Conservation (phyloP, 2,329 filamentous ascomycete species). For the Tolypocladium sp. region DNA sequence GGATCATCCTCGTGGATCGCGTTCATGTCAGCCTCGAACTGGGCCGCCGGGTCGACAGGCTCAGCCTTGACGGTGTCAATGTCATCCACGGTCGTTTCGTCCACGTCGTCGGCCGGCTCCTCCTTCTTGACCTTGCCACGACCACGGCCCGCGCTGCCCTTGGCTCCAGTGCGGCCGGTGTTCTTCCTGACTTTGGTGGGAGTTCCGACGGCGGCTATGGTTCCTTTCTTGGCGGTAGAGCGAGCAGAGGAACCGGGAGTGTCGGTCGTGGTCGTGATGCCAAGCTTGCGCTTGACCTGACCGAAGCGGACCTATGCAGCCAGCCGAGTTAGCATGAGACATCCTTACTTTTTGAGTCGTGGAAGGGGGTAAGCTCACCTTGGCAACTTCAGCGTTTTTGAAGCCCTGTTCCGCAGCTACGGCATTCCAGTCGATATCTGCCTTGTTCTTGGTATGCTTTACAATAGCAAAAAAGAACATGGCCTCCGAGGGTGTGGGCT, state of each 20-base stretch:
- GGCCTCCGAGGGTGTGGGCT: slow-evolving; percentile 30
- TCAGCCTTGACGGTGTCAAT: slow-evolving; percentile 5
- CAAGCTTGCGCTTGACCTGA: slow-evolving; percentile 39
- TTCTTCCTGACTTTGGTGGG: slow-evolving; percentile 22
- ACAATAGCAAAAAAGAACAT: slow-evolving; percentile 36
- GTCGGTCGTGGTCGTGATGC: slow-evolving; percentile 19
- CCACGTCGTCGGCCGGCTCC: slow-evolving; percentile 8
- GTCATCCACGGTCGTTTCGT: slow-evolving; percentile 10
- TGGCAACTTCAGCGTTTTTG: slow-evolving; percentile 36
- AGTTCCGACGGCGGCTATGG: slow-evolving; percentile 4
- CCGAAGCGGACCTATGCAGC: slow-evolving; percentile 32
- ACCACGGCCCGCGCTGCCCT: slow-evolving; percentile 8
- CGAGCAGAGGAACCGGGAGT: slow-evolving; percentile 5
- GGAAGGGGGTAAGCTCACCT: slow-evolving; percentile 17
- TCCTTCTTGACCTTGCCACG: slow-evolving; percentile 10
- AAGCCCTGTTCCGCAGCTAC: slow-evolving; percentile 33
- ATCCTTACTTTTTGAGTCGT: no score
- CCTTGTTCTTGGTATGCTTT: slow-evolving; percentile 31
- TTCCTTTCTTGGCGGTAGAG: slow-evolving; percentile 13
- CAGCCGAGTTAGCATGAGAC: not conserved
- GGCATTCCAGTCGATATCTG: slow-evolving; percentile 37
- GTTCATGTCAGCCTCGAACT: slow-evolving; percentile 8
- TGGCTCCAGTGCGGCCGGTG: slow-evolving; percentile 11
- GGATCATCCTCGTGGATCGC: slow-evolving; percentile 2
- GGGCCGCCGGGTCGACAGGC: slow-evolving; percentile 10